Conservation (phyloP, 306 rosid species). For the Dalbergia cultrata region DNA sequence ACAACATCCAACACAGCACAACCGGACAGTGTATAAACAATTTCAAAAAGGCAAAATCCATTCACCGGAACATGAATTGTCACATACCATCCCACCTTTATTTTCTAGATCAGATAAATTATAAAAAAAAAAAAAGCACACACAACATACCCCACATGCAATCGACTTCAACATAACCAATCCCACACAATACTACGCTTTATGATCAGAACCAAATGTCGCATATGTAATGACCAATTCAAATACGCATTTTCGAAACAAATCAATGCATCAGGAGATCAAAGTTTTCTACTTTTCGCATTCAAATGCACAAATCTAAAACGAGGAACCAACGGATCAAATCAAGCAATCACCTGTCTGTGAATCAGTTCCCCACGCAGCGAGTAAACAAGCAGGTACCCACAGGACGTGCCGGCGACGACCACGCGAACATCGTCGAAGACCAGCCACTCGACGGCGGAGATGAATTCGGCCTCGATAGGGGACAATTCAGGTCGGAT, state of each 20-base stretch:
- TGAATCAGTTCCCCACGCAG: conserved; percentile 75
- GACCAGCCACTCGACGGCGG: conserved; percentile 88
- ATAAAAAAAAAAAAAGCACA: too few species aligned
- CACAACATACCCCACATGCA: not conserved
- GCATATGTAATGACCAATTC: not conserved
- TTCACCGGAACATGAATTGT: not conserved
- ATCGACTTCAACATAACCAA: not conserved
- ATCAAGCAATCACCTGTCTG: conserved; percentile 65
- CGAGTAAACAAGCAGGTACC: conserved; percentile 78
- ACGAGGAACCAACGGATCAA: not conserved
- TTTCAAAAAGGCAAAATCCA: not conserved
- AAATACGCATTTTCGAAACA: not conserved
- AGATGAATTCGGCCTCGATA: conserved; percentile 69
- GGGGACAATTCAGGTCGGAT: conserved; percentile 86
- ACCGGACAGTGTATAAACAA: not conserved
- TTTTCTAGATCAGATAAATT: too few species aligned
- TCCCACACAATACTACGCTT: not conserved
- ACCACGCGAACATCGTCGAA: conserved; percentile 80
- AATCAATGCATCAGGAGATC: not conserved
- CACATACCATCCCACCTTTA: too few species aligned
- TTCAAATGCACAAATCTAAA: conserved; percentile 29
- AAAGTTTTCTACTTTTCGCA: not conserved
- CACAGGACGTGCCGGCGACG: conserved; percentile 85
- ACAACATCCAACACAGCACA: conserved; percentile 1
- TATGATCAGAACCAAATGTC: not conserved